phyloP scores from a whole-genome alignment of 2,329 filamentous ascomycete genomes.

The Huntiella omanensis region DNA sequence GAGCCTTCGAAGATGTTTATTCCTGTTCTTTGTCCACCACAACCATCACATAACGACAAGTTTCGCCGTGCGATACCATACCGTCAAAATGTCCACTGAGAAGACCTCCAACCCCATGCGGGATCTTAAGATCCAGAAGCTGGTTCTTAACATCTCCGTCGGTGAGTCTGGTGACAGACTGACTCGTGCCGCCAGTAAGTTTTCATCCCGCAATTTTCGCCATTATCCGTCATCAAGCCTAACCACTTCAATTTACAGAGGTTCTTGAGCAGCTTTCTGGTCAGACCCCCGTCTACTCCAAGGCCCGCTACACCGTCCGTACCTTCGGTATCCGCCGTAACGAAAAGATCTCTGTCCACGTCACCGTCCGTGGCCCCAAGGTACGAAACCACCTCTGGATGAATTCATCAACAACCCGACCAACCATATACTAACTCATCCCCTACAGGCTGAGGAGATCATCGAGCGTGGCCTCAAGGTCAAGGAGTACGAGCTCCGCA shows the following conservation, averaged over 20 bases:
- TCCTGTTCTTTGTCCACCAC: conserved; percentile 16
- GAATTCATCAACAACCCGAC: neutral
- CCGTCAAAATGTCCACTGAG: conserved; percentile 37
- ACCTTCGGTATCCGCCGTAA: conserved; percentile 99
- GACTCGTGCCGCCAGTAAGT: conserved; percentile 70
- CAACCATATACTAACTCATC: conserved; percentile 14
- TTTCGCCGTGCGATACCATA: conserved; percentile 10
- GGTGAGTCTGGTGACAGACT: conserved; percentile 99
- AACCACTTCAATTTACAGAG: conserved; percentile 24
- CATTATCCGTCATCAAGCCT: neutral
- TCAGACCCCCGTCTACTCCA: conserved; percentile 99
- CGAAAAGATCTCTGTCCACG: conserved; percentile 99
- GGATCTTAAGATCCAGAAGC: conserved; percentile 98
- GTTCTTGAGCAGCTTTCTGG: conserved; percentile 98
- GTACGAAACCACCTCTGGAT: conserved; percentile 16
- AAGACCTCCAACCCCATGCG: conserved; percentile 97
- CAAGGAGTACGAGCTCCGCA: conserved; percentile 99
- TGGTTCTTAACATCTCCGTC: conserved; percentile 98
- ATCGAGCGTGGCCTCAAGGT: conserved; percentile 99
- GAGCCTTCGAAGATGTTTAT: neutral
- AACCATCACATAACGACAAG: conserved; percentile 12
- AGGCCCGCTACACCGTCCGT: conserved; percentile 99
- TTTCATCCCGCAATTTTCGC: neutral
- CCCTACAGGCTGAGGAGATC: conserved; percentile 74
- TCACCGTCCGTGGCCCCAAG: conserved; percentile 94